These are phyloP conservation scores for Ceratocystis diversiconidia DNA, from an alignment of 2,329 filamentous ascomycete genomes.

Conservation along the genomic window DNA sequence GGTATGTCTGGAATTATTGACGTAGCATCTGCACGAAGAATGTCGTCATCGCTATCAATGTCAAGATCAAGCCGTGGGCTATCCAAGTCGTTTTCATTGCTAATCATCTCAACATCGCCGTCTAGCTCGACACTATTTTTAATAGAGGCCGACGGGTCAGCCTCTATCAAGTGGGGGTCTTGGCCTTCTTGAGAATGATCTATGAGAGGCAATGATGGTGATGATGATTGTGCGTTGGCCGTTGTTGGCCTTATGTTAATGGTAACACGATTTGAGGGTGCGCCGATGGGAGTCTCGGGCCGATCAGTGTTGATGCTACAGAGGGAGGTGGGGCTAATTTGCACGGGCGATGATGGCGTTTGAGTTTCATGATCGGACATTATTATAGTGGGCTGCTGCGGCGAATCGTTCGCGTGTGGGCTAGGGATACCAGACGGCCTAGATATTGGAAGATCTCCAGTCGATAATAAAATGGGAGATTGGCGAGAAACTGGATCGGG, in stretches of 20 bases:
- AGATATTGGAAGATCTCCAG: not conserved
- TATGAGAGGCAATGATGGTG: not conserved
- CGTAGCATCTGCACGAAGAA: not conserved
- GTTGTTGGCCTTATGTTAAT: slow-evolving; percentile 7
- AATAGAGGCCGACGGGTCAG: not conserved
- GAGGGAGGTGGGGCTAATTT: not conserved
- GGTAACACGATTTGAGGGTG: slow-evolving; percentile 6
- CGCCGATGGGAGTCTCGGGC: not conserved
- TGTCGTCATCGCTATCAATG: slow-evolving; percentile 4
- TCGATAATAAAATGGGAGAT: slow-evolving; percentile 33
- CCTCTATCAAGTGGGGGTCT: not conserved
- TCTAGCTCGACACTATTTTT: slow-evolving; percentile 3
- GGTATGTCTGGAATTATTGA: slow-evolving; percentile 21
- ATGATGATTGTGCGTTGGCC: not conserved
- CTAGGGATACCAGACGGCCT: not conserved
- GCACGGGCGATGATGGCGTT: not conserved
- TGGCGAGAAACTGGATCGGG: slow-evolving; percentile 9
- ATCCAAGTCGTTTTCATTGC: slow-evolving; percentile 21
- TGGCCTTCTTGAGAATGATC: not conserved
- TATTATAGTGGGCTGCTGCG: not conserved
- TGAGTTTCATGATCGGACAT: not conserved
- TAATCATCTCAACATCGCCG: slow-evolving; percentile 22
- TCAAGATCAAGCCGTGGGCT: slow-evolving; percentile 20
- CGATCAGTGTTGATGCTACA: not conserved
- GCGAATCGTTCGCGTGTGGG: not conserved